Evolutionary conservation across 1,139 yeast species (phyloP), one percentile per base, ranked within the genome.

Genomic region (Wickerhamiella pararugosa): DNA sequence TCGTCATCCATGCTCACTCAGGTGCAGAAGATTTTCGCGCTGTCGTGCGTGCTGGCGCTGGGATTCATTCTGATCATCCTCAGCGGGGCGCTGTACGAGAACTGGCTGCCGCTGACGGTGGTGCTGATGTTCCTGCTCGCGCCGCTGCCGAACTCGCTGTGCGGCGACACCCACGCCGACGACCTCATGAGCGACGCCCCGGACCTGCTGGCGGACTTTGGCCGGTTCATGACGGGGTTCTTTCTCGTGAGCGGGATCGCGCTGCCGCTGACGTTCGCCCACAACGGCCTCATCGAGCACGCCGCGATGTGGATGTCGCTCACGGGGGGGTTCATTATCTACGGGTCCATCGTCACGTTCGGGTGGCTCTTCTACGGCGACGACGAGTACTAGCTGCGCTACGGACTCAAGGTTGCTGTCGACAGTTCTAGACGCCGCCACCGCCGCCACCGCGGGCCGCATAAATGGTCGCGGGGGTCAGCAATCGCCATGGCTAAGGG

Each of bases 21-120:
- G 9, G 65, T 82, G 45, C 75, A 78, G 50, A 76, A 76, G 54
- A 80, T 82, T 57, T 80, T 82, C 34, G 76, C 78, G 1, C 73
- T 83, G 32, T 76, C 92, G 21, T 67, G 79, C 36, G 75, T 81
- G 33, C 67, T 82, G 37, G 82, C 93, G 1, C 66, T 78, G 57
- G 94, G 94, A 8, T 82, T 82, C 52, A 70, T 83, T 37, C 65
- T 81, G 45, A 77, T 81, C 40, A 76, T 82, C n/a, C 67, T 82
- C 21, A 83, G 92, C 10, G 82, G 87, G 25, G 78, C 79, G 5
- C 66, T 80, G 15, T 76, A 69, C 56, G 79, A 80, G 42, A 80
- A 79, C 58, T 82, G 93, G 93, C 67, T 73, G 50, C 92, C 94
- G 3, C 66, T 79, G 34, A 64, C 76, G 38, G 72, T 73, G 47